A percentile compares a stretch with the other conserved stretches of the same genome.
These are phyloP conservation scores for Tuber melanosporum DNA, from an alignment of 495 filamentous ascomycete species.

Conservation along the genomic window DNA sequence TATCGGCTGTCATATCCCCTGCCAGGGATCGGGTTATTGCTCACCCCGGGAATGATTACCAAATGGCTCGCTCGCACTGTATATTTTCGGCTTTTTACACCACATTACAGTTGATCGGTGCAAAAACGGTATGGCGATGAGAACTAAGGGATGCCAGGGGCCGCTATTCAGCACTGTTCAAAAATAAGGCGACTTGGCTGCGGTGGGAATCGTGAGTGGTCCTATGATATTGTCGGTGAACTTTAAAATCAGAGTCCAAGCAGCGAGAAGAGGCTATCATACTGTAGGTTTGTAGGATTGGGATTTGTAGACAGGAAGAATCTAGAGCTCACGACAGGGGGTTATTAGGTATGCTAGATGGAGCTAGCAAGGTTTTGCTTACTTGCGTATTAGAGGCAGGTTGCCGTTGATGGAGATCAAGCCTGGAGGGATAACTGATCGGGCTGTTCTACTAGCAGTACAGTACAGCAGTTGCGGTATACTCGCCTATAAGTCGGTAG, in stretches of 20 bases:
- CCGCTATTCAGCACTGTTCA: background rate
- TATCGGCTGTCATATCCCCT: background rate
- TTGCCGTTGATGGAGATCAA: background rate
- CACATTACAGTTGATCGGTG: background rate
- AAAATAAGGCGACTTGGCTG: background rate
- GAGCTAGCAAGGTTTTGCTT: background rate
- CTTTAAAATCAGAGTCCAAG: background rate
- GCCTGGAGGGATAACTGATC: background rate
- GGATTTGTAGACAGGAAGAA: background rate
- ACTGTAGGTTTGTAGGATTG: background rate
- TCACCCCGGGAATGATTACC: background rate
- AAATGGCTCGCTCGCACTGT: background rate
- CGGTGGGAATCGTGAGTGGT: background rate
- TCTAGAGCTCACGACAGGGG: background rate
- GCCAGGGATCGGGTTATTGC: background rate
- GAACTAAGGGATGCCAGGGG: background rate
- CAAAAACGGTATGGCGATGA: background rate
- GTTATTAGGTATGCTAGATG: background rate
- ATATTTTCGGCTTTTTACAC: background rate
- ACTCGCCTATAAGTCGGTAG: background rate
- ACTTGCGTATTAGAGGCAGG: background rate
- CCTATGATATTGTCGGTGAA: background rate
- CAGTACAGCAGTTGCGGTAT: background rate
- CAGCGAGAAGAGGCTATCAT: background rate
- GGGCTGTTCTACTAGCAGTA: background rate